Evolutionary conservation across 306 rosid species (phyloP), one percentile per base, ranked within the genome.

Genomic region (Cucurbita argyrosperma): DNA sequence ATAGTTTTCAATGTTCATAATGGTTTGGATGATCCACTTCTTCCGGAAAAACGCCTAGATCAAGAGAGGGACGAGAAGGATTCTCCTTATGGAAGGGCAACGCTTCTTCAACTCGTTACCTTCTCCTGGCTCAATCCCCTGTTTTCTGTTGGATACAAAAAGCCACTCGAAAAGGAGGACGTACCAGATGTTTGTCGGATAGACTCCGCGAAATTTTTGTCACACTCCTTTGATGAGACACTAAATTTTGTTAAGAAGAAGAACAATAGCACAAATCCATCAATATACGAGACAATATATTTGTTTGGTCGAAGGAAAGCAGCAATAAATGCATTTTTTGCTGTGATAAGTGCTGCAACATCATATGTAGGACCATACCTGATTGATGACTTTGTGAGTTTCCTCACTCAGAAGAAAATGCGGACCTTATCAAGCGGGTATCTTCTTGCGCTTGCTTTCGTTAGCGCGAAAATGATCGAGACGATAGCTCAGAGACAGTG

Each of bases 301-400:
- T 26, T 82, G 4, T 90, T 89, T 59, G 75, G 79, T n/a, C 77
- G 98, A 86, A 94, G 85, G 84, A 90, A 89, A 83, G 90, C 98
- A 47, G 83, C 87, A 23, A 68, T 88, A 43, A 94, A 94, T 40
- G 98, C 92, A 0, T 6, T 75, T 40, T 89, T 94, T 19, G 98
- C 98, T 2, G 81, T 90, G 5, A 74, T 80, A 40, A 64, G 75
- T 73, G 98, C 98, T 62, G 82, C 77, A 12, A 91, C 97, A 23
- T 94, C 98, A 6, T 94, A 94, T 75, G 96, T 90, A 73, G 98
- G 98, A 45, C 98, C 98, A 1, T 94, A 90, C 82, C 87, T 94
- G 61, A 94, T 94, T 51, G 83, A 88, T 45, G 97, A 90, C 82
- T 90, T 90, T 12, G 98, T 94, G 76, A 78, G 71, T 43, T 94